Evolutionary conservation across 208 protist species (phyloP).

Genomic region (Leishmania braziliensis): DNA sequence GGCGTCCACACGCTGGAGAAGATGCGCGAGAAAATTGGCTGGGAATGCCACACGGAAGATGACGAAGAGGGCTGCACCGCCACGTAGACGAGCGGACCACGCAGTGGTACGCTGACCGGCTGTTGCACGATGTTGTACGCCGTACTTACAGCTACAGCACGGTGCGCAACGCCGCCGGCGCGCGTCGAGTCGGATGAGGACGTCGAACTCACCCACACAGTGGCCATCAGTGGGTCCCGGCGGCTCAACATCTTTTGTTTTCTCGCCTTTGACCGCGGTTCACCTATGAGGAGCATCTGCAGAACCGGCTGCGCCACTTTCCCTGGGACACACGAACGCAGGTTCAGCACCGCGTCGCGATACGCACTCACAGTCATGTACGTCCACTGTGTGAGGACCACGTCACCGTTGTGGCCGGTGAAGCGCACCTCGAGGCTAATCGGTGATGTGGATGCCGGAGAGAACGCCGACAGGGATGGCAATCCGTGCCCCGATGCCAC

Average conservation of each 20-base stretch:
- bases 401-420: conserved; percentile 34
- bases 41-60: background rate
- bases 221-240: background rate
- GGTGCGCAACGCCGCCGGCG: conserved; percentile 6
- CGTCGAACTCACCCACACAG: conserved; percentile 25
- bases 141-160: conserved; percentile 13
- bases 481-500: background rate
- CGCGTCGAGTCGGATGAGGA: background rate
- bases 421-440: conserved; percentile 22
- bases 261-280: background rate
- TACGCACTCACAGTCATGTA: conserved; percentile 46
- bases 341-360: conserved; percentile 52
- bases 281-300: conserved; percentile 32
- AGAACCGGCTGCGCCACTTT: conserved; percentile 16
- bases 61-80: conserved; percentile 12
- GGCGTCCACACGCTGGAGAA: conserved; percentile 24
- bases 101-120: conserved; percentile 17
- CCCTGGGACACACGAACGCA: conserved; percentile 32
- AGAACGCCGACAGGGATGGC: background rate
- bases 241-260: background rate
- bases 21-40: conserved; percentile 17
- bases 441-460: background rate
- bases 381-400: conserved; percentile 31
- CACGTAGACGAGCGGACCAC: conserved; percentile 25
- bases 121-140: conserved; percentile 15